Evolutionary conservation across 169 alveolate species (phyloP), one percentile per base, ranked within the genome.

Genomic region (Plasmodium gallinaceum): DNA sequence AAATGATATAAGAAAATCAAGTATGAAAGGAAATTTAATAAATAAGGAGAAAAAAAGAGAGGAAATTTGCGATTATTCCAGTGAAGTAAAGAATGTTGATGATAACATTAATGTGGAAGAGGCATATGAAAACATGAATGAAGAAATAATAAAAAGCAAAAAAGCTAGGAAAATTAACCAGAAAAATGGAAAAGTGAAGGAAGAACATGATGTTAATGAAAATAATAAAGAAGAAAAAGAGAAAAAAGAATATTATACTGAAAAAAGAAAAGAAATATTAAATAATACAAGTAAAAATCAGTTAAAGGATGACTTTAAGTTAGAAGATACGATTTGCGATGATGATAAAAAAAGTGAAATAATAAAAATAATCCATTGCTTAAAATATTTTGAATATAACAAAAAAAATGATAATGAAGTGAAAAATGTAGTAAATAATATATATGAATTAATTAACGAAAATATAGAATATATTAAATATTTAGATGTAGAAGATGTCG

Each of bases 401-500:
- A 64, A 64, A 78, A 62, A 43, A 12, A 64, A 78, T 45, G 43
- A 54, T 45, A 70, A 7, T 20, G 42, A 78, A 43, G 89, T 78
- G 14, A 78, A 78, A 78, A 69, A 46, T 0, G 75, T 32, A 37
- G 89, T 78, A 10, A 78, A 78, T 7, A 58, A 48, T 5, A 65
- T 78, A 5, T 78, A 42, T 45, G 89, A 78, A 45, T 32, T 78
- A 7, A 68, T 78, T 14, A 66, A 58, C 14, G 75, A 57, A 57
- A 48, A 65, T 14, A 14, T 18, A 5, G 71, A 78, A 43, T 43
- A 32, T 60, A 16, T 78, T n/a, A 8, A 70, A 16, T 22, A 20
- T 5, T 37, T 78, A 26, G 42, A 10, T 20, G 45, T 78, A 65
- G 89, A 78, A 65, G 89, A 78, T 51, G 61, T 78, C 9, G 89